Evolutionary conservation across 2,329 filamentous ascomycete species (phyloP), one percentile per base, ranked within the genome.

Genomic region (Clarireedia paspali): DNA sequence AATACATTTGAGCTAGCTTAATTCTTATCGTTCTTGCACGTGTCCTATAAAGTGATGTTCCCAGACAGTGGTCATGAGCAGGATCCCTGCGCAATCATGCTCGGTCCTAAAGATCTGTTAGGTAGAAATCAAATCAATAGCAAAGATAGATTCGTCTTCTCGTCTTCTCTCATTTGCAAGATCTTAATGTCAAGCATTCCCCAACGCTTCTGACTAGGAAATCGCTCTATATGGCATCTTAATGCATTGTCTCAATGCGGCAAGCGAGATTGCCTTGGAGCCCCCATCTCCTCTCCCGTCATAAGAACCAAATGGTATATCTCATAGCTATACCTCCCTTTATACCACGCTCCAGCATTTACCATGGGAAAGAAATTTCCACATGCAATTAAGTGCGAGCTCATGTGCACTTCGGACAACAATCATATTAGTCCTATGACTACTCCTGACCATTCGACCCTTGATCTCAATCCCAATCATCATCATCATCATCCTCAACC

Each of bases 381-480:
- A 44, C n/a, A 10, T 23, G 17, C n/a, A 44, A 44, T 12, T 4
- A 34, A 34, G 30, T 34, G 10, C 30, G 10, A 34, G 30, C 10
- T 34, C 30, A 34, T 34, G 10, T 34, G 30, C 30, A 53, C 20
- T 48, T 26, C 15, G 23, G 23, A 20, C 9, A 34, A 38, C 9
- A 15, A 24, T 10, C 30, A 34, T 12, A 30, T 15, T n/a, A 38
- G 6, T 27, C 30, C 39, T 20, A 5, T 52, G 39, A 38, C n/a
- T 40, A 34, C 23, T 20, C 20, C 36, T 26, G 17, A 6, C 15
- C 23, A 42, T 34, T 27, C 4, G 27, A 5, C 14, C n/a, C 20
- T n/a, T 9, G 24, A 2, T 9, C 26, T 69, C 64, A 70, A 58
- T 69, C 77, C 77, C 77, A 81, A 57, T 81, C 70, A 58, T 70